Evolutionary conservation across 2,329 filamentous ascomycete genomes (phyloP).

Genomic region (Aspergillus aculeatus): DNA sequence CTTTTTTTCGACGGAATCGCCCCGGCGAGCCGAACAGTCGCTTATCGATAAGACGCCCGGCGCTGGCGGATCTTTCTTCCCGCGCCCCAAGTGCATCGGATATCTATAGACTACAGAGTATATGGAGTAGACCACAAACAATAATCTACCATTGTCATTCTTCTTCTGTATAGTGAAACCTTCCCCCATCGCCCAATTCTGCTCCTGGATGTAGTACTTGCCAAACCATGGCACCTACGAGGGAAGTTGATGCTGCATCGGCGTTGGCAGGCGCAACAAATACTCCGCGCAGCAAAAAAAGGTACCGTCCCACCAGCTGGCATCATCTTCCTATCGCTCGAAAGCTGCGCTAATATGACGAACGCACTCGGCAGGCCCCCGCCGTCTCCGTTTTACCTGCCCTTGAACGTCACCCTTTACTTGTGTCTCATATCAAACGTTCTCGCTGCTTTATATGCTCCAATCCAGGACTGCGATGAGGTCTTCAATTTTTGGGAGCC

Average conservation of each 20-base stretch:
- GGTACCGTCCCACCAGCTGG: constrained; percentile 21
- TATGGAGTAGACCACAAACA: not conserved
- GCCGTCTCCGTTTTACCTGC: constrained; percentile 58
- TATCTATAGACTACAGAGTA: not conserved
- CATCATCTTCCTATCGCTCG: constrained; percentile 4
- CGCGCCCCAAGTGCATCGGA: not conserved
- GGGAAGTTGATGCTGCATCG: constrained; percentile 11
- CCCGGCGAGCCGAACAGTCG: not conserved
- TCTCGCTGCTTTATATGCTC: constrained; percentile 75
- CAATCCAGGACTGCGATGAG: constrained; percentile 97
- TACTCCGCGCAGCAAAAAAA: constrained; percentile 26
- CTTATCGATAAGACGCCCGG: constrained; percentile 9
- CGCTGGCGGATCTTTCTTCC: not conserved
- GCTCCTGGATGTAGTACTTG: not conserved
- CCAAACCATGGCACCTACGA: constrained; percentile 20
- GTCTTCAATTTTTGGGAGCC: constrained; percentile 99
- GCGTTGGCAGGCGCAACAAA: constrained; percentile 1
- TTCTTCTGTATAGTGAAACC: not conserved
- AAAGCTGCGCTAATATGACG: not conserved
- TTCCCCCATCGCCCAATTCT: not conserved
- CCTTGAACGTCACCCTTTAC: constrained; percentile 76
- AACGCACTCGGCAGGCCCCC: constrained; percentile 23
- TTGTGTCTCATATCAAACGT: constrained; percentile 72
- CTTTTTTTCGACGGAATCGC: constrained; percentile 3
- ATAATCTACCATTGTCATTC: not conserved